These are phyloP conservation scores for Orobanche coerulescens DNA, from an alignment of 257 asterid species.

Conservation along the genomic window DNA sequence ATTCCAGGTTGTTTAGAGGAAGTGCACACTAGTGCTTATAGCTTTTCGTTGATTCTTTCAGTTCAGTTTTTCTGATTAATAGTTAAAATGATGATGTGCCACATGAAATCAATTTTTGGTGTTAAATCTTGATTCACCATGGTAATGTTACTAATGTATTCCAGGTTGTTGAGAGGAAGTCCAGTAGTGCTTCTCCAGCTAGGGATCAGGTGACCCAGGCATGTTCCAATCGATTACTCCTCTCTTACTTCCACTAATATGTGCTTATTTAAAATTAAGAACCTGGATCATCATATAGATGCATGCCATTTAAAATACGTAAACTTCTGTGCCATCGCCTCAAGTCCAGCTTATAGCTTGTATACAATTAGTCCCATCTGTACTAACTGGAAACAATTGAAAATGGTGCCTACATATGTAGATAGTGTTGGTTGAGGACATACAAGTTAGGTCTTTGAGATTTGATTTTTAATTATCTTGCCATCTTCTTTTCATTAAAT, in stretches of 20 bases:
- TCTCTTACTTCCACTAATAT: neutral
- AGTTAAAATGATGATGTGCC: neutral
- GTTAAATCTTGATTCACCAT: neutral
- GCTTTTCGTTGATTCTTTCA: no score
- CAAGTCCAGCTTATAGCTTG: neutral
- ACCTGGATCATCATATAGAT: neutral
- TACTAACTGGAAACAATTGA: neutral
- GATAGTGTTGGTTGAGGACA: neutral
- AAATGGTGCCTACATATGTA: neutral
- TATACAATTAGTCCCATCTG: neutral
- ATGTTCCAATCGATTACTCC: slow-evolving; percentile 17
- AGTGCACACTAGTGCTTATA: slow-evolving; percentile 25
- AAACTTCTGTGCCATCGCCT: neutral
- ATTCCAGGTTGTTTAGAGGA: slow-evolving; percentile 26
- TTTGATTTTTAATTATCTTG: neutral
- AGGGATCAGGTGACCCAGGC: slow-evolving; percentile 28
- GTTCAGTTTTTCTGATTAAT: neutral
- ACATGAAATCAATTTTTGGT: slow-evolving; percentile 8
- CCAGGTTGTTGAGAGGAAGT: slow-evolving; percentile 28
- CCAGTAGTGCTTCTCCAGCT: slow-evolving; percentile 28
- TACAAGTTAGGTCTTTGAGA: neutral
- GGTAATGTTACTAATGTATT: slow-evolving; percentile 17
- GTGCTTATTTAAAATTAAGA: neutral
- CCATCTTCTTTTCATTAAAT: neutral
- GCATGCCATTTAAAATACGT: neutral